Percentiles rank a stretch among this genome's conserved stretches.
phyloP scores from a whole-genome alignment of 768 basidiomycete species.

The Leccinum broughii region DNA sequence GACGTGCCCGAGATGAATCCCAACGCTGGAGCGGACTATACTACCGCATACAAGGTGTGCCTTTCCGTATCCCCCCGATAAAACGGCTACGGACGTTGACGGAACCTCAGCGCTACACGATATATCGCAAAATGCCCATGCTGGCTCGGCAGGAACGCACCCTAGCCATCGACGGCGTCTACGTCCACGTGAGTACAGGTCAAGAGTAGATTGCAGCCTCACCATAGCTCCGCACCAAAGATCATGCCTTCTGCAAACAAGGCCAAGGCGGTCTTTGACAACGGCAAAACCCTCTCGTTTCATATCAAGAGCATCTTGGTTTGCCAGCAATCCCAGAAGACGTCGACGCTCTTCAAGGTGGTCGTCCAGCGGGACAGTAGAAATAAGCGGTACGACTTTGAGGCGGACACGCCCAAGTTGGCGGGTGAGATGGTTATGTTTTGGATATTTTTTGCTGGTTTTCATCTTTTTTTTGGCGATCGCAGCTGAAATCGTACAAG shows the following conservation, averaged over 20 bases:
- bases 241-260: constrained; percentile 87
- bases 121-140: constrained; percentile 95
- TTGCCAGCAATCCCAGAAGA: constrained; percentile 82
- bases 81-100: background rate
- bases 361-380: constrained; percentile 72
- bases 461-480: background rate
- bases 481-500: constrained; percentile 75
- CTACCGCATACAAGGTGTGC: constrained; percentile 81
- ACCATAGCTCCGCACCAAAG: constrained; percentile 39
- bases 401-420: constrained; percentile 82
- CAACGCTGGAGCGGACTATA: constrained; percentile 71
- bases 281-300: constrained; percentile 87
- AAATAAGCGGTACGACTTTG: constrained; percentile 95
- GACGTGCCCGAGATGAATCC: constrained; percentile 59
- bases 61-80: background rate
- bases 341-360: constrained; percentile 83
- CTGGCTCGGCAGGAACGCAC: constrained; percentile 87
- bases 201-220: constrained; percentile 4
- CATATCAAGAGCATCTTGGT: constrained; percentile 86
- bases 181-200: constrained; percentile 68
- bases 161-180: constrained; percentile 93
- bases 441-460: background rate
- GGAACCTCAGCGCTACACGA: constrained; percentile 72
- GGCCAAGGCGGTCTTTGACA: constrained; percentile 81
- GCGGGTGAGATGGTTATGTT: constrained; percentile 54